These are phyloP conservation scores for Talaromyces thailandensis DNA, from an alignment of 495 filamentous ascomycete species.

Conservation along the genomic window DNA sequence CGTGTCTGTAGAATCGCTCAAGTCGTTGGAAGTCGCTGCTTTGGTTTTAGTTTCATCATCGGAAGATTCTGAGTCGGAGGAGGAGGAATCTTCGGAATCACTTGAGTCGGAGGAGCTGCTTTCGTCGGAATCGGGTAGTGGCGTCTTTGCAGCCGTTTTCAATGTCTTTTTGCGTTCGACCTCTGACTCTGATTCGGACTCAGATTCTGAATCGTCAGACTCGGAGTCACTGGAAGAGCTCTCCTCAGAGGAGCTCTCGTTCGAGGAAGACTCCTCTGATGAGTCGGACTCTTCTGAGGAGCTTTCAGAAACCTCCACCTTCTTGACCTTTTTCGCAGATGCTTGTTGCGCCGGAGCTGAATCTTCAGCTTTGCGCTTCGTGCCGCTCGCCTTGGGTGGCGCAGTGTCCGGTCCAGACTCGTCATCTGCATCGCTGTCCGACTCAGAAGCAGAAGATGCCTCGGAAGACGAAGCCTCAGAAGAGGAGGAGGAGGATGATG, in stretches of 20 bases:
- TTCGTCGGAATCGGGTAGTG: conserved; percentile 35
- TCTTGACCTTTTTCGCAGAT: conserved; percentile 27
- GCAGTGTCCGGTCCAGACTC: conserved; percentile 39
- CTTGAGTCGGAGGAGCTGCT: conserved; percentile 15
- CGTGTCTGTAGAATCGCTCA: conserved; percentile 16
- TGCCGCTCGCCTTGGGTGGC: conserved; percentile 27
- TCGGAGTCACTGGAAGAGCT: conserved; percentile 24
- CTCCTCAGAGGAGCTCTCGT: conserved; percentile 27
- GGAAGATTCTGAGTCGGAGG: conserved; percentile 10
- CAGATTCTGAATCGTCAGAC: conserved; percentile 14
- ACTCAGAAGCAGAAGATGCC: conserved; percentile 43
- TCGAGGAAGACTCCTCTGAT: conserved; percentile 22
- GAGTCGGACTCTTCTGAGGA: conserved; percentile 17
- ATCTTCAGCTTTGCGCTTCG: conserved; percentile 56
- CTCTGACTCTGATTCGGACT: conserved; percentile 20
- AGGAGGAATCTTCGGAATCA: conserved; percentile 14
- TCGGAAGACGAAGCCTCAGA: conserved; percentile 36
- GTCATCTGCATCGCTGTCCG: conserved; percentile 55
- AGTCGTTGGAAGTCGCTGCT: conserved; percentile 5
- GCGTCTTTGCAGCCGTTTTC: conserved; percentile 44
- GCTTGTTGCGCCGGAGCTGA: conserved; percentile 25
- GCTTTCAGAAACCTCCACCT: conserved; percentile 22
- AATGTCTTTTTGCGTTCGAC: conserved; percentile 26
- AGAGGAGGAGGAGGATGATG: conserved; percentile 36
- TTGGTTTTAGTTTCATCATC: conserved; percentile 12